These are phyloP conservation scores for Steccherinum ochraceum DNA, from an alignment of 768 basidiomycete species.

Conservation along the genomic window DNA sequence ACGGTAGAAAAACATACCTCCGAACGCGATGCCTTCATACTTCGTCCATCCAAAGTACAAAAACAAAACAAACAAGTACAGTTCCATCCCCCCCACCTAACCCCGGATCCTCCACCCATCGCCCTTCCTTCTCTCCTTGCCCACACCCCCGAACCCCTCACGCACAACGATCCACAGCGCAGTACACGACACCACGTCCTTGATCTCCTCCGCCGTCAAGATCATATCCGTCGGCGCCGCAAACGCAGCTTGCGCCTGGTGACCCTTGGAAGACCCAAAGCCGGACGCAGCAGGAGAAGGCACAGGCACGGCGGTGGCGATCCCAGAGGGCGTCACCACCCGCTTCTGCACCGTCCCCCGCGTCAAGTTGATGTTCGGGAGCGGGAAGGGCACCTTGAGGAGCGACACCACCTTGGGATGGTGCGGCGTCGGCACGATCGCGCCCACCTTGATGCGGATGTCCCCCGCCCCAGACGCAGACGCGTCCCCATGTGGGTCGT, in stretches of 20 bases:
- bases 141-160: constrained; percentile 89
- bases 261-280: neutral
- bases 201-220: constrained; percentile 87
- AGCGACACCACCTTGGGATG: constrained; percentile 93
- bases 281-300: constrained; percentile 1
- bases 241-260: neutral
- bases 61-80: too few species aligned
- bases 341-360: constrained; percentile 47
- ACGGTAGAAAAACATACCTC: too few species aligned
- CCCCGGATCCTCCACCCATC: constrained; percentile 74
- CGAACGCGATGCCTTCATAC: too few species aligned
- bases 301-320: constrained; percentile 12
- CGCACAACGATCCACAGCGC: constrained; percentile 89
- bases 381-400: constrained; percentile 85
- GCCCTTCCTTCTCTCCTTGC: constrained; percentile 70
- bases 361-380: constrained; percentile 77
- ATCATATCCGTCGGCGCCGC: constrained; percentile 40
- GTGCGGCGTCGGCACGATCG: constrained; percentile 87
- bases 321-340: constrained; percentile 29
- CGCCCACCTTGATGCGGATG: constrained; percentile 64
- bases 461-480: constrained; percentile 8
- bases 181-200: constrained; percentile 85
- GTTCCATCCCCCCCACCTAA: too few species aligned
- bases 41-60: too few species aligned
- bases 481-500: constrained; percentile 2